Evolutionary conservation across 306 rosid species (phyloP).

Genomic region (Lotus japonicus): DNA sequence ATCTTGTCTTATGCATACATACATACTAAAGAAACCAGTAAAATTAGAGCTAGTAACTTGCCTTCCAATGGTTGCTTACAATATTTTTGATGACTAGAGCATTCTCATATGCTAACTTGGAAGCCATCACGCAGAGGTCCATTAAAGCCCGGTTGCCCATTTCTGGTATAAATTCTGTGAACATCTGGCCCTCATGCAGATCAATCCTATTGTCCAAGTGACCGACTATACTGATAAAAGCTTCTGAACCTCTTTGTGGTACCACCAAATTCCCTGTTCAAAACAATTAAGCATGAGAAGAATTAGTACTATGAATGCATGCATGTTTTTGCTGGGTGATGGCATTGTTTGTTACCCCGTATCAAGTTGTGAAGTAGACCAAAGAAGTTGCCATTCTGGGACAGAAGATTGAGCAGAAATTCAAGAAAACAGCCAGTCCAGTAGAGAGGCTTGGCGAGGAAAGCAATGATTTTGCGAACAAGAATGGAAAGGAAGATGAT

Average conservation of each 20-base stretch:
- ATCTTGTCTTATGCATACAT: not conserved
- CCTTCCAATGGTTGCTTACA: slow-evolving; percentile 62
- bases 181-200: slow-evolving; percentile 23
- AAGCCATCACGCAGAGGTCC: slow-evolving; percentile 73
- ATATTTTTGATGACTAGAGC: slow-evolving; percentile 33
- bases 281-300: too few species aligned
- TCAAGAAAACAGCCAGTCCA: slow-evolving; percentile 59
- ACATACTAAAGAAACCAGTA: not conserved
- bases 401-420: slow-evolving; percentile 63
- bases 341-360: too few species aligned
- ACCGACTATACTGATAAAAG: slow-evolving; percentile 62
- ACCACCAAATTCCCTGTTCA: slow-evolving; percentile 50
- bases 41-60: slow-evolving; percentile 18
- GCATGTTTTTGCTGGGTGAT: too few species aligned
- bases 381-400: slow-evolving; percentile 36
- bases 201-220: slow-evolving; percentile 53
- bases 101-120: slow-evolving; percentile 77
- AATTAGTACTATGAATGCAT: not conserved
- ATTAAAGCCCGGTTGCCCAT: slow-evolving; percentile 41
- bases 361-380: slow-evolving; percentile 46
- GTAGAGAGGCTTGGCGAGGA: slow-evolving; percentile 53
- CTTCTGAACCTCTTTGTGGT: slow-evolving; percentile 56
- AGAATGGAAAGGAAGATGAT: slow-evolving; percentile 50
- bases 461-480: slow-evolving; percentile 38
- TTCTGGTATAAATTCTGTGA: slow-evolving; percentile 11